These are phyloP conservation scores for Symbiodinium pilosum DNA, from an alignment of 73 alveolate species.

Conservation along the genomic window DNA sequence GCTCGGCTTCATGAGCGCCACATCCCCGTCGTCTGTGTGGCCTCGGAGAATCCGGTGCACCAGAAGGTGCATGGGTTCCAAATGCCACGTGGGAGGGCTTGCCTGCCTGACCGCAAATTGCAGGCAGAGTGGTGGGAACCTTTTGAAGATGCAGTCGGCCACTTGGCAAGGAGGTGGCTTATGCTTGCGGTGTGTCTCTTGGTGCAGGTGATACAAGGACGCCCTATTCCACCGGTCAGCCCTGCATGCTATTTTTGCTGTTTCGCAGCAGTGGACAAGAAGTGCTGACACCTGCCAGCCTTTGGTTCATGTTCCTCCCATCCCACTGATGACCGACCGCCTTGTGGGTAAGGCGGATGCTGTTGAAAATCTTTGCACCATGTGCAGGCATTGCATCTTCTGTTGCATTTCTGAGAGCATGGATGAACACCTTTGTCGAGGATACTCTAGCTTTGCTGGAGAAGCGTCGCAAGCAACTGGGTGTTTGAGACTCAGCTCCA, in stretches of 20 bases:
- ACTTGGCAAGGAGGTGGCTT: no score
- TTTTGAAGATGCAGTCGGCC: not conserved
- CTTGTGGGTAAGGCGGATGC: conserved; percentile 61
- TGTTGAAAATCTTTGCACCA: no score
- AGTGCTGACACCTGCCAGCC: conserved; percentile 26
- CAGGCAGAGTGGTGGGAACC: not conserved
- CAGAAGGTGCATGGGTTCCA: not conserved
- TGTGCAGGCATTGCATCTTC: not conserved
- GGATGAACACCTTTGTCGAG: no score
- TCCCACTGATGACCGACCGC: conserved; percentile 65
- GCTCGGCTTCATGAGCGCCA: conserved; percentile 68
- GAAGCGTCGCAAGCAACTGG: conserved; percentile 61
- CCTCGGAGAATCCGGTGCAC: conserved; percentile 52
- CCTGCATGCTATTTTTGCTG: not conserved
- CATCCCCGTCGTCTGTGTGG: conserved; percentile 63
- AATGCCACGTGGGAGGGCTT: not conserved
- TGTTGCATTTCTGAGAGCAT: no score
- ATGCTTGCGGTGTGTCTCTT: no score
- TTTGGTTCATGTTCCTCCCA: conserved; percentile 56
- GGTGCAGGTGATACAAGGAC: not conserved
- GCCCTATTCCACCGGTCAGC: not conserved
- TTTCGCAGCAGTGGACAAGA: not conserved
- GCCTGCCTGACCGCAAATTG: not conserved
- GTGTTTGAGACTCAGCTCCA: conserved; percentile 17
- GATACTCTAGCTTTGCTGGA: conserved; percentile 21